Evolutionary conservation across 768 basidiomycete genomes (phyloP), one percentile per base, ranked within the genome.

Genomic region (Sistotremastrum suecicum): DNA sequence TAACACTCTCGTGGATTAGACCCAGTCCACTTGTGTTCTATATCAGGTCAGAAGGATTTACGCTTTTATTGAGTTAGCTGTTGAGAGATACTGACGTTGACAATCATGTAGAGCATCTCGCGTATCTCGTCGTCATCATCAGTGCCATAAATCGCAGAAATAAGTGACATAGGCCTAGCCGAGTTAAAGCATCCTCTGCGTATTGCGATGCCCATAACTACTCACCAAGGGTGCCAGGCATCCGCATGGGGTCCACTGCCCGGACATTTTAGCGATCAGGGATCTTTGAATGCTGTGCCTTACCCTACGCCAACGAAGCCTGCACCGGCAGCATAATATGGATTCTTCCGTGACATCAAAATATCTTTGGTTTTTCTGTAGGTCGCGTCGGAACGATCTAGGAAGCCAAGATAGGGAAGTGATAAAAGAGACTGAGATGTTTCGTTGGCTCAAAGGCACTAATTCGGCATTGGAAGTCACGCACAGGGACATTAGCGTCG

Each of bases 401-500:
- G 62, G 62, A 86, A 86, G 1, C 82, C 82, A 29, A 87, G 71
- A 56, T 87, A 87, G 7, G 83, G 83, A 34, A 87, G 67, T 0
- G 83, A 80, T 28, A 87, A 61, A n/a, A 86, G 64, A 0, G 83
- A 83, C 82, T 85, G 50, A 1, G 20, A 37, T 41, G 20, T 10
- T 38, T 8, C 11, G 7, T 29, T 11, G 10, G 34, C 28, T 12
- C 32, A 10, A 28, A 41, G 41, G 41, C 35, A 34, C 43, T 29
- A 32, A 38, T 36, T 34, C 39, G 33, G 37, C 39, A 32, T 39
- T 20, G 31, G 37, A 30, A 51, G 3, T 35, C 3, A 58, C 77
- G 53, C 58, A 83, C 82, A 4, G 84, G 84, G 38, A 87, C 84
- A 51, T 87, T 87, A 5, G 84, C 84, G 52, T 87, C 84, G 52